These are phyloP conservation scores for Fusarium succisae DNA, from an alignment of 2,329 filamentous ascomycete genomes.

Conservation along the genomic window DNA sequence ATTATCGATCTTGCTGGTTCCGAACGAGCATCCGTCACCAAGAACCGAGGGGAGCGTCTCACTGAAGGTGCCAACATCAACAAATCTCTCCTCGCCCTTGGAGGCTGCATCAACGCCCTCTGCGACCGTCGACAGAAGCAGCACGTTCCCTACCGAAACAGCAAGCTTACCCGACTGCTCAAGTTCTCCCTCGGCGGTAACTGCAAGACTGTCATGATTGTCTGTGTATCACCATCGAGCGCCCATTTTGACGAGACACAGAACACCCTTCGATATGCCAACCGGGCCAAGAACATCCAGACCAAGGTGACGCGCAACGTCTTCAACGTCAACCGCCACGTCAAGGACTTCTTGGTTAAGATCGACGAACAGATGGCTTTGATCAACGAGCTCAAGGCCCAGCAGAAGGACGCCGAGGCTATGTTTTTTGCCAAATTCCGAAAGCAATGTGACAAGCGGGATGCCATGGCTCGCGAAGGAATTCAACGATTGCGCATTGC, in stretches of 20 bases:
- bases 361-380: constrained; percentile 98
- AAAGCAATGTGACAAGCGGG: constrained; percentile 88
- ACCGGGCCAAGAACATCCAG: constrained; percentile 98
- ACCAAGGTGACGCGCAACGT: constrained; percentile 99
- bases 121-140: constrained; percentile 92
- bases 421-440: constrained; percentile 87
- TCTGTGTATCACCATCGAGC: constrained; percentile 96
- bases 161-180: constrained; percentile 91
- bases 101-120: constrained; percentile 97
- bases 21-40: constrained; percentile 94
- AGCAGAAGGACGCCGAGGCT: constrained; percentile 88
- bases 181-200: constrained; percentile 98
- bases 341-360: constrained; percentile 99
- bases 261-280: constrained; percentile 96
- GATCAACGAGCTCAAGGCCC: constrained; percentile 93
- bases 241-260: constrained; percentile 98
- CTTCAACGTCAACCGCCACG: constrained; percentile 98
- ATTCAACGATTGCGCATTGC: constrained; percentile 81
- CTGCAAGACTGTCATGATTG: constrained; percentile 99
- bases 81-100: constrained; percentile 92
- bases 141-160: constrained; percentile 97
- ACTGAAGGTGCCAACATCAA: constrained; percentile 99
- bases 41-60: constrained; percentile 91
- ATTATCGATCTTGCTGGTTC: constrained; percentile 98
- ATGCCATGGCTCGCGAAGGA: constrained; percentile 78